phyloP scores from a whole-genome alignment of 139 green algal species.

The Micractinium sp. region DNA sequence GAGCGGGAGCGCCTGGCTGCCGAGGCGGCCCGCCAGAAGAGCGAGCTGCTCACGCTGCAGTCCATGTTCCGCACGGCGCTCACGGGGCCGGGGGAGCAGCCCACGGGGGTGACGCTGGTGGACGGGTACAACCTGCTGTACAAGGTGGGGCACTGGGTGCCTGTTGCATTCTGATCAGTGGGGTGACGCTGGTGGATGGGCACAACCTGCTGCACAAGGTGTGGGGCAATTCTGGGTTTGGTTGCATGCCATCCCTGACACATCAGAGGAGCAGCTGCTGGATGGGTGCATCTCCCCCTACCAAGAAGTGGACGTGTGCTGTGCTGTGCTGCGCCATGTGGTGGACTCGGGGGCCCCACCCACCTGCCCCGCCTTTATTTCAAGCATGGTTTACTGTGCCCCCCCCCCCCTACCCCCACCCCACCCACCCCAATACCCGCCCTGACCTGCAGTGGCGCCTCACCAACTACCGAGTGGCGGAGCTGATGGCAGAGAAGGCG shows the following conservation, averaged over 20 bases:
- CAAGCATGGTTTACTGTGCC: no score
- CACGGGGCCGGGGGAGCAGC: background rate
- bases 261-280: no score
- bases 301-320: no score
- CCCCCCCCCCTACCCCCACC: background rate
- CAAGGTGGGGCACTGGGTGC: background rate
- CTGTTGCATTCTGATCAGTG: background rate
- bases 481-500: background rate
- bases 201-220: constrained; percentile 51
- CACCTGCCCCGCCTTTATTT: no score
- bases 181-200: constrained; percentile 53
- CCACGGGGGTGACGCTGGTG: constrained; percentile 50
- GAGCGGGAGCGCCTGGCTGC: background rate
- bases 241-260: no score
- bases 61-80: constrained; percentile 26
- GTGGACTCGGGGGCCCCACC: no score
- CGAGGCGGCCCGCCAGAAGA: constrained; percentile 21
- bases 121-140: constrained; percentile 65
- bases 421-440: no score
- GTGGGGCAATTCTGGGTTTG: no score
- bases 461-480: background rate
- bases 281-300: no score
- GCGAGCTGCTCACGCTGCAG: constrained; percentile 25
- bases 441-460: constrained; percentile 16
- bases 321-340: background rate